Evolutionary conservation across 2,329 filamentous ascomycete genomes (phyloP).

Genomic region (Hypoxylon rubiginosum): DNA sequence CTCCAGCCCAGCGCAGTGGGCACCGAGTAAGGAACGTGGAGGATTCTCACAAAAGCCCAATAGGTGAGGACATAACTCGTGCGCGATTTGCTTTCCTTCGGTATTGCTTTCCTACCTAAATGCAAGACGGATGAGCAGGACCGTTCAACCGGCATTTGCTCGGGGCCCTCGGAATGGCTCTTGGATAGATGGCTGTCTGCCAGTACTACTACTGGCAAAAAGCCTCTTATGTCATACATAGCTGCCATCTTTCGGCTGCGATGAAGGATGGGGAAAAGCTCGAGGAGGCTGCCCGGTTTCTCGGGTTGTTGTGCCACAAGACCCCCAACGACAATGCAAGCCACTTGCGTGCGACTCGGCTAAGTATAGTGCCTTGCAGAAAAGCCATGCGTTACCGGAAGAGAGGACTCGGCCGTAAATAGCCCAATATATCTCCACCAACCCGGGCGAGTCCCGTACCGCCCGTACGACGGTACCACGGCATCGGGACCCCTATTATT

Average conservation of each 20-base stretch:
- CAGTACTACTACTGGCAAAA: not conserved
- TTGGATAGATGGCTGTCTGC: not conserved
- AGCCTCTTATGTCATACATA: not conserved
- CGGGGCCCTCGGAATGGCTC: not conserved
- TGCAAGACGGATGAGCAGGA: not conserved
- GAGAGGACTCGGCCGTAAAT: not conserved
- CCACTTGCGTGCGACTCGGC: not conserved
- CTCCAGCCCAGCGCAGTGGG: not conserved
- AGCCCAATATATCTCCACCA: not conserved
- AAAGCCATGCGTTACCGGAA: not conserved
- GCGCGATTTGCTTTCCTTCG: not conserved
- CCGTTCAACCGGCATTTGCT: not conserved
- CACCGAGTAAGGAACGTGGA: slow-evolving; percentile 11
- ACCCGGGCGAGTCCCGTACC: not conserved
- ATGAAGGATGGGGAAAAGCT: not conserved
- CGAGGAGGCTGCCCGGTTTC: not conserved
- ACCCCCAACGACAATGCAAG: not conserved
- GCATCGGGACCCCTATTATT: not conserved
- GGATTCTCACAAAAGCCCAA: slow-evolving; percentile 14
- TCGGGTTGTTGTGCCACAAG: not conserved
- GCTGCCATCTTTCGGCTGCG: not conserved
- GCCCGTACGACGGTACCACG: not conserved
- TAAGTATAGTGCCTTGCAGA: not conserved
- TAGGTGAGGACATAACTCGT: not conserved
- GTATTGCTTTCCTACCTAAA: not conserved